Evolutionary conservation across 352 stramenopile species (phyloP).

Genomic region (Blastocystis sp.): DNA sequence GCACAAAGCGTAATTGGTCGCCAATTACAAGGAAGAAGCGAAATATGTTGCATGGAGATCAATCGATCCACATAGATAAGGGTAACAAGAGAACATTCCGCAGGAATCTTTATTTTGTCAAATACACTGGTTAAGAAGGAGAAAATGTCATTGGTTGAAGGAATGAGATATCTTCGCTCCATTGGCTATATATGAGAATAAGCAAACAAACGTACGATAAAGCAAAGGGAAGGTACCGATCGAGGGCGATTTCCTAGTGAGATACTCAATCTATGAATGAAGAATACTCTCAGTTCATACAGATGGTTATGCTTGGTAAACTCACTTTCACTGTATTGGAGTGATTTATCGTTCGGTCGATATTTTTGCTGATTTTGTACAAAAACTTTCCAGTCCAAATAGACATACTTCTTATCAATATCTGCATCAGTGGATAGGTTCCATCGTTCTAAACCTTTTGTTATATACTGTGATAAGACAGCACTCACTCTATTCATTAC

Average conservation of each 20-base stretch:
- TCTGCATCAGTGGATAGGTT: not conserved
- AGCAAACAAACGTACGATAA: not conserved
- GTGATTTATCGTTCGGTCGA: not conserved
- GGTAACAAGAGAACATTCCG: conserved; percentile 94
- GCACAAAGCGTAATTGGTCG: conserved; percentile 92
- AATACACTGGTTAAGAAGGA: conserved; percentile 86
- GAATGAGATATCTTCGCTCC: conserved; percentile 61
- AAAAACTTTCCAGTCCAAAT: conserved; percentile 22
- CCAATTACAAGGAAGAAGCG: conserved; percentile 87
- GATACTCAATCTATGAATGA: not conserved
- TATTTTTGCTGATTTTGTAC: not conserved
- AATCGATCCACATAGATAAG: conserved; percentile 97
- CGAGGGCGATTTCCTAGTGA: conserved; percentile 13
- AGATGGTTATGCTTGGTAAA: conserved; percentile 48
- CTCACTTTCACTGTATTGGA: conserved; percentile 20
- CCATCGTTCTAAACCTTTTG: conserved; percentile 11
- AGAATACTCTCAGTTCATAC: not conserved
- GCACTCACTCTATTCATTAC: not conserved
- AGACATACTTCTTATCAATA: conserved; percentile 40
- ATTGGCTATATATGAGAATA: not conserved
- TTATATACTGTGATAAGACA: conserved; percentile 12
- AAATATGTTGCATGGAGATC: conserved; percentile 89
- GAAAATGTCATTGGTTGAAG: conserved; percentile 82
- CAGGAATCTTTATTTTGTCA: conserved; percentile 75
- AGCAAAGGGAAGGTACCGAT: conserved; percentile 16